Evolutionary conservation across 768 basidiomycete species (phyloP).

Genomic region (Trametes elegans): DNA sequence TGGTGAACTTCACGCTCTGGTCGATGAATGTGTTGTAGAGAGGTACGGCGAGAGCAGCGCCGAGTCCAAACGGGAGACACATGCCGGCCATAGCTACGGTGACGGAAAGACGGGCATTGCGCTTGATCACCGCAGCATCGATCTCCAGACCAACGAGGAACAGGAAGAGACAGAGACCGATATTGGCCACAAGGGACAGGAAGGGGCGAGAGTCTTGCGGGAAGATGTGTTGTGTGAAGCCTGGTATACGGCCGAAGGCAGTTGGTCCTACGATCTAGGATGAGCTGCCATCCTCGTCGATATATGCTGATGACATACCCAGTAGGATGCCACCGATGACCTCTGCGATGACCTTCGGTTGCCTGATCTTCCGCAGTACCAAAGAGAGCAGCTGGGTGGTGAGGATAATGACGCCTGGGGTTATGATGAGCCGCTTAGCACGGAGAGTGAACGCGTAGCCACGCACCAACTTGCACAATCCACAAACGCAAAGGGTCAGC

Average conservation of each 20-base stretch:
- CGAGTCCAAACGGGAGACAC: constrained; percentile 82
- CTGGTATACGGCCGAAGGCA: constrained; percentile 78
- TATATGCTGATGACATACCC: constrained; percentile 37
- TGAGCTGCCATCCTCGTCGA: neutral
- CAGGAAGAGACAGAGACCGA: constrained; percentile 84
- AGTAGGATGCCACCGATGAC: constrained; percentile 90
- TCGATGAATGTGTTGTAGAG: constrained; percentile 78
- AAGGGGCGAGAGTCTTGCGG: constrained; percentile 68
- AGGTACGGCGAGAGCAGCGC: constrained; percentile 64
- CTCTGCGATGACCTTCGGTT: constrained; percentile 85
- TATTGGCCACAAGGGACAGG: constrained; percentile 83
- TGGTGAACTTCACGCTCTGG: constrained; percentile 64
- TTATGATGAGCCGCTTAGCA: too few species aligned
- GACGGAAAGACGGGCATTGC: constrained; percentile 65
- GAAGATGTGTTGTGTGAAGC: constrained; percentile 86
- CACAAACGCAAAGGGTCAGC: constrained; percentile 72
- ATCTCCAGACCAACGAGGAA: constrained; percentile 95
- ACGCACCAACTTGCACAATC: constrained; percentile 76
- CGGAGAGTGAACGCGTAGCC: too few species aligned
- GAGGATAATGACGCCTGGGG: constrained; percentile 76
- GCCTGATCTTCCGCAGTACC: constrained; percentile 67
- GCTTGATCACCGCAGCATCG: constrained; percentile 73
- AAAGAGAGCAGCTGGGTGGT: constrained; percentile 78
- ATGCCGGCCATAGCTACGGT: constrained; percentile 83
- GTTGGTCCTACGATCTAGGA: constrained; percentile 39